These are phyloP conservation scores for Aspergillus taichungensis DNA, from an alignment of 495 filamentous ascomycete genomes.

Conservation along the genomic window DNA sequence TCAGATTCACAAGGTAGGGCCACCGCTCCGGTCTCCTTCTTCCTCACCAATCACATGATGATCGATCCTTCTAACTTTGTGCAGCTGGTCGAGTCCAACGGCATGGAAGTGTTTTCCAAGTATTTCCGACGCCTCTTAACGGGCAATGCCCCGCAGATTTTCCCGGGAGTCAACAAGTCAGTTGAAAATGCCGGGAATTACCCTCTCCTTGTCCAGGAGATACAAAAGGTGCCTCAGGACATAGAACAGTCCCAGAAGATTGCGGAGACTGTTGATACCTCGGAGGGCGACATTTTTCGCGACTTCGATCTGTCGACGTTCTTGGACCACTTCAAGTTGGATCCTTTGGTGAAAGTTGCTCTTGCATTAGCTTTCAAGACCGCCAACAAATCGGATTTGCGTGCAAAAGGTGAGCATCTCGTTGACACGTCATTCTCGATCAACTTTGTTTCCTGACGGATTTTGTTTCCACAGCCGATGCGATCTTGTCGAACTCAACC, in stretches of 20 bases:
- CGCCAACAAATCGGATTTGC: slow-evolving; percentile 66
- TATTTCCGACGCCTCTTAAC: slow-evolving; percentile 84
- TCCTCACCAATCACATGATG: not conserved
- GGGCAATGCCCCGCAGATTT: slow-evolving; percentile 78
- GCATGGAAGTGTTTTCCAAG: slow-evolving; percentile 91
- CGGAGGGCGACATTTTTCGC: slow-evolving; percentile 80
- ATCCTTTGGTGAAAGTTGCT: slow-evolving; percentile 78
- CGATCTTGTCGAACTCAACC: slow-evolving; percentile 66
- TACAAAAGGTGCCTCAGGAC: slow-evolving; percentile 75
- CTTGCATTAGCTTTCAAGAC: slow-evolving; percentile 83
- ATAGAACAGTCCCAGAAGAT: slow-evolving; percentile 78
- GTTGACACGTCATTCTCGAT: slow-evolving; percentile 1
- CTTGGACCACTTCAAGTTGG: slow-evolving; percentile 86
- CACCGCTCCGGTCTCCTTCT: not conserved
- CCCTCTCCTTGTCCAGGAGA: slow-evolving; percentile 69
- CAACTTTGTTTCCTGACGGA: slow-evolving; percentile 16
- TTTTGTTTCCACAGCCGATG: slow-evolving; percentile 56
- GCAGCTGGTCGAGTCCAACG: slow-evolving; percentile 87
- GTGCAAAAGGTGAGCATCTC: slow-evolving; percentile 66
- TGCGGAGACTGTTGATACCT: slow-evolving; percentile 81
- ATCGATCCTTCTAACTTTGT: slow-evolving; percentile 14
- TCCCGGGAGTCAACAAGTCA: slow-evolving; percentile 60
- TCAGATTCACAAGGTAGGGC: slow-evolving; percentile 77
- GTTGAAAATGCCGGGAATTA: slow-evolving; percentile 71
- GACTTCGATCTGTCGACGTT: slow-evolving; percentile 92